Base-by-base conservation (phyloP, 2,329 filamentous ascomycete species). In the Coniosporium tulheliwenetii region DNA sequence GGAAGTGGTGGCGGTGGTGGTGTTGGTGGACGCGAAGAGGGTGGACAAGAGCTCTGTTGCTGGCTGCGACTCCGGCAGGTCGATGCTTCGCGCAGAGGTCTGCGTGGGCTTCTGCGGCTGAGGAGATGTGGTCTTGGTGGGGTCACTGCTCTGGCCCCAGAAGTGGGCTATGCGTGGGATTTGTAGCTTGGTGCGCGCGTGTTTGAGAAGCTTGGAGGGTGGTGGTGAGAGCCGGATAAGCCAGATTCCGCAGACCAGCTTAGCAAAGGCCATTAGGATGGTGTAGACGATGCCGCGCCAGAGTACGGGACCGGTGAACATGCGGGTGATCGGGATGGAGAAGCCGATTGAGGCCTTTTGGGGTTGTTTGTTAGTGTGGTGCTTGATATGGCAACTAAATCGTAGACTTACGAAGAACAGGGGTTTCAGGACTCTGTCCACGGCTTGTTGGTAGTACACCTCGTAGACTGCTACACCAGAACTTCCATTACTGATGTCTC, bases 231-330 rank as follows among this genome's bases (percentile, higher is more conserved):
- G 50, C 39, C 61, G 50, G 43, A 66, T 48, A 35, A 67, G 51
- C 51, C 58, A 62, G 2, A 66, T 47, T 38, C 65, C 52, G 47
- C 61, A 60, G 4, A 59, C 46, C 8, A 65, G 38, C 45, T 66
- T 66, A 2, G 45, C 63, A 2, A 82, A 39, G 1, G 67, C 52
- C 83, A 91, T 91, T 3, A 91, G 59, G 0, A 79, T 46, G 0
- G 79, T 67, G 50, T 87, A 91, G 1, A 86, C 67, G 0, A 86
- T 45, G 0, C 83, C 83, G 9, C 75, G 73, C 83, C 81, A 91
- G 1, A 86, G 59, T 0, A 82, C 66, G 0, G 60, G 51, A 0
- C 72, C 72, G 0, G 56, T 54, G 49, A 86, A 89, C 66, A 91
- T 76, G 5, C 73, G 60, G 0, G 70, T 73, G 29, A 89, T 79